phyloP scores from a whole-genome alignment of 106 monocot genomes.

The Acorus calamus region DNA sequence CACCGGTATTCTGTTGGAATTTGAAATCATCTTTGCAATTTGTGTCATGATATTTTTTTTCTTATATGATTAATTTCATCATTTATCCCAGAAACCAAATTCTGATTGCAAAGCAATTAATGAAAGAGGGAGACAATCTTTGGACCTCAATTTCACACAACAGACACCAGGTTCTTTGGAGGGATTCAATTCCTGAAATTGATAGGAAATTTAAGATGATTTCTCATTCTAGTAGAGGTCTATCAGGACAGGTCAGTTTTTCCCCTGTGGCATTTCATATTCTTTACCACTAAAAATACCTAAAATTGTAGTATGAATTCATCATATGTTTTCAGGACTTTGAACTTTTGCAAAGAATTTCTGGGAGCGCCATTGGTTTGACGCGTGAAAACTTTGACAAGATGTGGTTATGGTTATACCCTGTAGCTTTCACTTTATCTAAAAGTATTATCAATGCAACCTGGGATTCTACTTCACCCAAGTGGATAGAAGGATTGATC shows the following conservation, averaged over 20 bases:
- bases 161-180: slow-evolving; percentile 52
- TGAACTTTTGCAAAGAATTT: slow-evolving; percentile 67
- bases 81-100: slow-evolving; percentile 49
- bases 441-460: slow-evolving; percentile 36
- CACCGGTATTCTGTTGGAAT: slow-evolving; percentile 44
- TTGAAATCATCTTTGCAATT: neutral
- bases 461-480: slow-evolving; percentile 60
- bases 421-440: slow-evolving; percentile 67
- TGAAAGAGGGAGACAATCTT: slow-evolving; percentile 42
- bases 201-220: slow-evolving; percentile 74
- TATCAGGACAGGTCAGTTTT: slow-evolving; percentile 58
- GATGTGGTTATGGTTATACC: slow-evolving; percentile 87
- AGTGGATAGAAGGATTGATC: slow-evolving; percentile 89
- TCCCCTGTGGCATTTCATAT: neutral
- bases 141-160: slow-evolving; percentile 65
- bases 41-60: slow-evolving; percentile 1
- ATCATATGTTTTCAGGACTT: slow-evolving; percentile 40
- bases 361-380: slow-evolving; percentile 70
- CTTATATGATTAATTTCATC: neutral
- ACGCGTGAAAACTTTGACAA: slow-evolving; percentile 52
- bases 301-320: no score
- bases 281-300: no score
- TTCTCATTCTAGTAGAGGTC: slow-evolving; percentile 43
- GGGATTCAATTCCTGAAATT: slow-evolving; percentile 55
- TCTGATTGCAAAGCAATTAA: slow-evolving; percentile 55